Evolutionary conservation across 306 rosid genomes (phyloP).

Genomic region (Cucurbita pepo): DNA sequence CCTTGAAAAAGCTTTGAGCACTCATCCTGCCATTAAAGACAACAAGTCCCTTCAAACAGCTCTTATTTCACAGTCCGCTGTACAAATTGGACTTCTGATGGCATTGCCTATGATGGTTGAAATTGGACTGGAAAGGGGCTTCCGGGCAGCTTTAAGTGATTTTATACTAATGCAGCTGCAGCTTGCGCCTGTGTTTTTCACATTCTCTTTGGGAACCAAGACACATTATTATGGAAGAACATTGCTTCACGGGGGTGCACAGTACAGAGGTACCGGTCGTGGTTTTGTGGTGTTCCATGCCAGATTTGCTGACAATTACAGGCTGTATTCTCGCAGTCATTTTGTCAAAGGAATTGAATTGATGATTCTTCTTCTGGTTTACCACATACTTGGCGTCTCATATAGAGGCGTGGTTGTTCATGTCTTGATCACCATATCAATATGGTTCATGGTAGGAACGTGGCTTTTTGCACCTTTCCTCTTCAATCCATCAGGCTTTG

Average conservation of each 20-base stretch:
- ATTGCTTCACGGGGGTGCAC: constrained; percentile 97
- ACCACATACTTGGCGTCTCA: constrained; percentile 71
- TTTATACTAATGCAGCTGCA: constrained; percentile 86
- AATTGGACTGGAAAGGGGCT: constrained; percentile 89
- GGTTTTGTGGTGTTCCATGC: constrained; percentile 95
- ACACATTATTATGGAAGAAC: constrained; percentile 95
- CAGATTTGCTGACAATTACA: constrained; percentile 82
- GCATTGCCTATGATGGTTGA: constrained; percentile 97
- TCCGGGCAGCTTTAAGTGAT: constrained; percentile 70
- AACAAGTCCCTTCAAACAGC: constrained; percentile 85
- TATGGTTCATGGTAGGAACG: constrained; percentile 91
- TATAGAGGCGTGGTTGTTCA: constrained; percentile 47
- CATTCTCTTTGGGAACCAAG: constrained; percentile 92
- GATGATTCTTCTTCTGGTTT: constrained; percentile 76
- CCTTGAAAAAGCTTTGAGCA: constrained; percentile 50
- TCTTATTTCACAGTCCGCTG: constrained; percentile 87
- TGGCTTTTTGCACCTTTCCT: constrained; percentile 99
- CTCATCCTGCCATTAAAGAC: constrained; percentile 35
- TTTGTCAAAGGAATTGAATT: constrained; percentile 89
- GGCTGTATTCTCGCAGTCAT: constrained; percentile 93
- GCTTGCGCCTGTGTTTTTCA: constrained; percentile 79
- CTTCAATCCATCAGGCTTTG: constrained; percentile 94
- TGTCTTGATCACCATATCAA: constrained; percentile 58
- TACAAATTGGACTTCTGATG: constrained; percentile 84
- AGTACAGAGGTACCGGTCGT: constrained; percentile 87